Base-by-base conservation (phyloP, 2,329 filamentous ascomycete genomes). In the Ilyonectria destructans region DNA sequence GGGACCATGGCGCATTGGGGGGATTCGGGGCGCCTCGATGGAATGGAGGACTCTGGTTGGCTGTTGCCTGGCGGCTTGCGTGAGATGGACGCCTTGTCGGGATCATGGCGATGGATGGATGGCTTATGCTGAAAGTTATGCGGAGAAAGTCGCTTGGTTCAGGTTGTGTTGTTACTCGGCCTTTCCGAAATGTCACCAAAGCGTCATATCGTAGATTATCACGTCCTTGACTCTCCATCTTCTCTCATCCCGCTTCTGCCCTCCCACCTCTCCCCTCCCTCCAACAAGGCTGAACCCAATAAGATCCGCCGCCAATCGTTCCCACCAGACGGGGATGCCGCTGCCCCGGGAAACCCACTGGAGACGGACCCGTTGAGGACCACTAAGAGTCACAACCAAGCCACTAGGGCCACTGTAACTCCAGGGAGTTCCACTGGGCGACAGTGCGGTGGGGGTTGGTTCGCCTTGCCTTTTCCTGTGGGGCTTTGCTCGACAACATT, bases 1-100 rank as follows among this genome's bases (percentile, higher is more conserved):
- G 76, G 68, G 70, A 72, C 71, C 58, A 70, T 62, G 71, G 68
- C 63, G 64, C 67, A 77, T 76, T 76, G 76, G 69, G 55, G 66
- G 63, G 58, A 56, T 59, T 62, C 54, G 59, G 68, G 65, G 67
- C 59, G 52, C 37, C 23, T 52, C 37, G 48, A 12, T 62, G 31
- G 35, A 57, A 64, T 67, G 64, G 52, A 49, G 55, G 40, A 40
- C 26, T 66, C 49, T 62, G 60, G 65, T 67, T 67, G 60, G 65
- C 37, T 54, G 54, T 63, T 68, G 72, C 59, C 65, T 69, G 64
- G 66, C 48, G 61, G 58, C 57, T 59, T 65, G 63, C 56, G 62
- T 68, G 60, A 66, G 55, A 69, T 66, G 62, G 26, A 59, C 51
- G 48, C 59, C 43, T 55, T 51, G 62, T 45, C 31, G 54, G 60